phyloP scores from a whole-genome alignment of 768 basidiomycete genomes.

The Termitomyces sp. region DNA sequence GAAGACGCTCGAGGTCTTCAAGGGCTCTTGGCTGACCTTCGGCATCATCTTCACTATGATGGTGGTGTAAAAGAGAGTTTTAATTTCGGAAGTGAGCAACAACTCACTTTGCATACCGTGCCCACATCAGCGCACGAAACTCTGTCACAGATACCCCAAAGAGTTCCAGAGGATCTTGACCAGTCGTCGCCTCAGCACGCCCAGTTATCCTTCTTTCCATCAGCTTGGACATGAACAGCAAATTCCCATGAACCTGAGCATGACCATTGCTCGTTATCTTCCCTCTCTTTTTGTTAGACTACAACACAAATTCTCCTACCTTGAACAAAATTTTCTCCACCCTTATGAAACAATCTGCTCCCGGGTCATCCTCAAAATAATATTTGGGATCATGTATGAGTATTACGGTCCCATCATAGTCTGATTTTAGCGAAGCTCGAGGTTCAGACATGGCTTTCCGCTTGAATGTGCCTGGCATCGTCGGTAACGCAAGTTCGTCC shows the following conservation, averaged over 20 bases:
- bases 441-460: neutral
- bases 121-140: slow-evolving; percentile 49
- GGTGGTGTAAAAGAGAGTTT: neutral
- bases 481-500: slow-evolving; percentile 17
- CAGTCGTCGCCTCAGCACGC: slow-evolving; percentile 13
- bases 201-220: slow-evolving; percentile 13
- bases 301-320: slow-evolving; percentile 23
- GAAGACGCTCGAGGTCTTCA: slow-evolving; percentile 32
- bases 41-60: slow-evolving; percentile 39
- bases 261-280: neutral
- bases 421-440: slow-evolving; percentile 6
- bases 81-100: neutral
- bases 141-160: slow-evolving; percentile 38
- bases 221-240: slow-evolving; percentile 17
- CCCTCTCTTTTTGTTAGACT: neutral
- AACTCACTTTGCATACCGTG: slow-evolving; percentile 46
- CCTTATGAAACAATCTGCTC: slow-evolving; percentile 36
- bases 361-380: slow-evolving; percentile 26
- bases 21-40: slow-evolving; percentile 35
- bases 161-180: slow-evolving; percentile 37
- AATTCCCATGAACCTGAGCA: slow-evolving; percentile 18
- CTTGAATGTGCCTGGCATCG: neutral
- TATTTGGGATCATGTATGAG: slow-evolving; percentile 28
- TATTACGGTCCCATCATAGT: slow-evolving; percentile 19
- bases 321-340: slow-evolving; percentile 44